Percentiles rank a stretch among this genome's conserved stretches.
phyloP scores from a whole-genome alignment of 1,284 basidiomycete species.

The Boletus sp. region DNA sequence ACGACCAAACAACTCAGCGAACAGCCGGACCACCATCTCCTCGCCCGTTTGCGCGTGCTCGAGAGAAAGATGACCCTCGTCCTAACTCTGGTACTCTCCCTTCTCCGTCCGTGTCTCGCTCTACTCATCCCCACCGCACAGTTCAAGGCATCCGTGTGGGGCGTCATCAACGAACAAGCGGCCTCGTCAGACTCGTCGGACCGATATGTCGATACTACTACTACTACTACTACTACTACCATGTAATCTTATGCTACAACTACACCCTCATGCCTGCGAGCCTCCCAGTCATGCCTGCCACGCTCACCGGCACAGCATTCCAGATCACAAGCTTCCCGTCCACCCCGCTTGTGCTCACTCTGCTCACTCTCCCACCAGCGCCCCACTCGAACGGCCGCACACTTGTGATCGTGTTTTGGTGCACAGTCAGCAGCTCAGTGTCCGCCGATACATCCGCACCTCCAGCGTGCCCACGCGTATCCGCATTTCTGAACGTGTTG shows the following conservation, averaged over 20 bases:
- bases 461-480: conserved; percentile 72
- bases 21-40: conserved; percentile 69
- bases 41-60: conserved; percentile 76
- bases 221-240: conserved; percentile 12
- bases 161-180: conserved; percentile 85
- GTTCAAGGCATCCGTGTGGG: conserved; percentile 96
- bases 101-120: neutral
- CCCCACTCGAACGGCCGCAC: conserved; percentile 72
- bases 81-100: conserved; percentile 60
- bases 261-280: conserved; percentile 52
- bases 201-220: conserved; percentile 26
- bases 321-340: conserved; percentile 95
- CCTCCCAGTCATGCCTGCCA: conserved; percentile 36
- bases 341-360: conserved; percentile 90
- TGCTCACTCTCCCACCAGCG: conserved; percentile 57
- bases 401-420: conserved; percentile 98
- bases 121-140: conserved; percentile 31
- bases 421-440: conserved; percentile 82
- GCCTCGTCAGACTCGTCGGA: conserved; percentile 36
- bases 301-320: conserved; percentile 61
- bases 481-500: conserved; percentile 92
- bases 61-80: conserved; percentile 96
- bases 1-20: conserved; percentile 59
- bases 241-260: conserved; percentile 12
- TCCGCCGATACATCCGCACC: conserved; percentile 44